Base-by-base conservation (phyloP, 2,329 filamentous ascomycete species). In the Neobulgaria alba region DNA sequence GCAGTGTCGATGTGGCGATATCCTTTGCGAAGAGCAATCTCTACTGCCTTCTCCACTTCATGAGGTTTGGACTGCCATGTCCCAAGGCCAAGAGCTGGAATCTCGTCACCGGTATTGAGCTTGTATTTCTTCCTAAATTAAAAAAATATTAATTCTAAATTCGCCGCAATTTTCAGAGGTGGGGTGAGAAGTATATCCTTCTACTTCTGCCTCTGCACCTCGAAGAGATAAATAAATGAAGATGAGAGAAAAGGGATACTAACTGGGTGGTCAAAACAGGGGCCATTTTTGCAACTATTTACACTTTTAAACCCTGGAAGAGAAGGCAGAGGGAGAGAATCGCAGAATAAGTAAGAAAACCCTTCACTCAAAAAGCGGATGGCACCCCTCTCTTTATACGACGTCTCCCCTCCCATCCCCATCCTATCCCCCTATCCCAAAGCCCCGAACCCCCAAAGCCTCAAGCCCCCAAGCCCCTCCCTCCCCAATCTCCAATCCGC, bases 101-200 rank as follows among this genome's bases (percentile, higher is more conserved):
- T 92, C 65, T 85, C 79, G 61, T 75, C 81, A 44, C 85, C 85
- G 39, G 79, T 81, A 66, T 85, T 84, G 61, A 86, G 75, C 52
- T 75, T 79, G 59, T 79, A 82, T 56, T 76, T 73, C 56, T 71
- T 71, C 46, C 60, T 62, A 43, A 46, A 42, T 30, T n/a, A n/a
- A n/a, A n/a, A n/a, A n/a, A n/a, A n/a, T n/a, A n/a, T n/a, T n/a
- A n/a, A n/a, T n/a, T n/a, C n/a, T n/a, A n/a, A n/a, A n/a, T n/a
- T n/a, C n/a, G n/a, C n/a, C n/a, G n/a, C n/a, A n/a, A n/a, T n/a
- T n/a, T n/a, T n/a, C n/a, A n/a, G n/a, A n/a, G n/a, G n/a, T n/a
- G n/a, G n/a, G n/a, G n/a, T n/a, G n/a, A n/a, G n/a, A n/a, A n/a
- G n/a, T n/a, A n/a, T n/a, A n/a, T n/a, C n/a, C n/a, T n/a, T n/a